Base-by-base conservation (phyloP, 2,329 filamentous ascomycete genomes). In the Cordyceps javanica region DNA sequence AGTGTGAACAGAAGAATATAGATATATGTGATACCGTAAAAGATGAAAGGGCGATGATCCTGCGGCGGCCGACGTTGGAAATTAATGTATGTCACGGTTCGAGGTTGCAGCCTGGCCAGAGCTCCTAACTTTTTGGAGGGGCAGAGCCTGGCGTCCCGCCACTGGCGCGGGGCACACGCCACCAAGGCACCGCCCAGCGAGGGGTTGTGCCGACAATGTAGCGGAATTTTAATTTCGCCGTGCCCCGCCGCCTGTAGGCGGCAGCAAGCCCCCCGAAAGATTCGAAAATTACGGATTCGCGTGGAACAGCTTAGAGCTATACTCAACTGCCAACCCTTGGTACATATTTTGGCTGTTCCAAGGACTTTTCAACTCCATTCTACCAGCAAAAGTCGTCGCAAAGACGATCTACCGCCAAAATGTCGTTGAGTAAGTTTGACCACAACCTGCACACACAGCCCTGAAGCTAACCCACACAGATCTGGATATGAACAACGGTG, bases 401-500 rank as follows among this genome's bases (percentile, higher is more conserved):
- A 52, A 59, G 36, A 39, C 52, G 57, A 59, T 51, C 48, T 34
- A 14, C 52, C 55, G 53, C 53, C 48, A 57, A 46, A 48, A 59
- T 59, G 65, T 63, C 65, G 59, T 59, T 67, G 60, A 67, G 65
- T 67, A 60, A 56, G 65, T 64, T 19, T 21, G 26, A 10, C 44
- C 19, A 32, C 41, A 23, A 10, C n/a, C 30, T 16, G 41, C 19
- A 28, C 32, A 25, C 38, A 28, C 26, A 19, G 25, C 34, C 26
- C 32, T 32, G 34, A 48, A 65, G 69, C 73, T 75, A 70, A 75
- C 68, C 65, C 56, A 57, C 61, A 61, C 69, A 92, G 89, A 93
- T 78, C 79, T 93, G 72, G 89, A 93, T 78, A 78, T 92, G 76
- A 88, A 87, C 62, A 90, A 92, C 73, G 89, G 89, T 93, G 89